Evolutionary conservation across 495 filamentous ascomycete genomes (phyloP), one percentile per base, ranked within the genome.

Genomic region (Xylaria sp.): DNA sequence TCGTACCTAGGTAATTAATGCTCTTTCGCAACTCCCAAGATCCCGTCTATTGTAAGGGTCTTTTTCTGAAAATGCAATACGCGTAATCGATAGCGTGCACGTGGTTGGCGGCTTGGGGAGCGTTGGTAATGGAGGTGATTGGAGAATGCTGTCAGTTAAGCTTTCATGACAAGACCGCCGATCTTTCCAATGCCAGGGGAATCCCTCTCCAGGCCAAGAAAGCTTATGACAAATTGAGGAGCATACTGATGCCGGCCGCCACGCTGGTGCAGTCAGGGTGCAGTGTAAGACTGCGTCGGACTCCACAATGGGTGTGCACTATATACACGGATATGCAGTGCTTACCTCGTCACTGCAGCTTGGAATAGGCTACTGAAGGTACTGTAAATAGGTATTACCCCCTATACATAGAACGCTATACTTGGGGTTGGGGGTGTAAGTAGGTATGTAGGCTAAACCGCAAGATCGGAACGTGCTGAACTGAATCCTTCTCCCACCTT

Each of bases 111-210:
- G 41, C 61, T 35, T 48, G 24, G 26, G 9, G 3, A 31, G 11
- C 19, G 26, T 53, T 44, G 65, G 37, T 50, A 7, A 29, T 29
- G 0, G 29, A 43, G 35, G 8, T 67, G 50, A 44, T 58, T 58
- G 67, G 57, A 48, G 67, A 35, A 44, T 61, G 29, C 26, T 37
- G 24, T 14, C n/a, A 35, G 41, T 29, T 52, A 69, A 69, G 67
- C 67, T 69, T 69, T 61, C 11, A 40, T 29, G 67, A 62, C 58
- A 69, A 61, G 43, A 62, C 57, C 67, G 67, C 43, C 37, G 57
- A 69, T 48, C 43, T 57, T 48, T 37, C 31, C 55, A 37, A 66
- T 37, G 31, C n/a, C 44, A 50, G 43, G 62, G 62, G 46, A 52
- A 66, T 46, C 44, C 29, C 17, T 7, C 24, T 52, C 37, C 11